phyloP scores from a whole-genome alignment of 1,284 basidiomycete genomes.

The Sparassis latifolia region DNA sequence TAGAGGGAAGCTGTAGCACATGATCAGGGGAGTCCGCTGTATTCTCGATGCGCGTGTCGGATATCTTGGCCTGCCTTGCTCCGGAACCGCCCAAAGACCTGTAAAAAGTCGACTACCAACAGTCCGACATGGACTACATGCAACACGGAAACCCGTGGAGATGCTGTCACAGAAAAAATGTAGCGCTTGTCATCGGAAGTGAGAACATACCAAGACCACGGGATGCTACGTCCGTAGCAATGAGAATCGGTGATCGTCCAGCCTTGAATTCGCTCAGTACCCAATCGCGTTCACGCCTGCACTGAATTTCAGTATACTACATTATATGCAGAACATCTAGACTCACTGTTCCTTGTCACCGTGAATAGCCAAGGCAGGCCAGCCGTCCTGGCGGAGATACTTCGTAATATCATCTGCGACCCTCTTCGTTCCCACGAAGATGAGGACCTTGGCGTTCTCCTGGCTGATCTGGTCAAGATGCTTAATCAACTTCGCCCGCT shows the following conservation, averaged over 20 bases:
- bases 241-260: slow-evolving; percentile 94
- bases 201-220: slow-evolving; percentile 97
- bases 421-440: slow-evolving; percentile 97
- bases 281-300: slow-evolving; percentile 97
- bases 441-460: slow-evolving; percentile 97
- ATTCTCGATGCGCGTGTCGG: slow-evolving; percentile 32
- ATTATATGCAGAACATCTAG: not conserved
- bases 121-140: slow-evolving; percentile 5
- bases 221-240: slow-evolving; percentile 96
- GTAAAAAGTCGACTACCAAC: slow-evolving; percentile 23
- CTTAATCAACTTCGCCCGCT: slow-evolving; percentile 93
- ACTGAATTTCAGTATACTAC: slow-evolving; percentile 13
- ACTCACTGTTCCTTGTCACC: slow-evolving; percentile 96
- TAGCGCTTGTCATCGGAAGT: slow-evolving; percentile 27
- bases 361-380: slow-evolving; percentile 98
- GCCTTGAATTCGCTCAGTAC: slow-evolving; percentile 98
- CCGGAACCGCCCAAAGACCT: slow-evolving; percentile 42
- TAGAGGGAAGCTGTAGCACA: slow-evolving; percentile 34
- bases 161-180: slow-evolving; percentile 21
- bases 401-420: slow-evolving; percentile 98
- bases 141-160: slow-evolving; percentile 12
- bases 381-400: slow-evolving; percentile 94
- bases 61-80: slow-evolving; percentile 45
- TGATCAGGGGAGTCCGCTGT: slow-evolving; percentile 35
- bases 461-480: slow-evolving; percentile 95